Evolutionary conservation across 306 rosid species (phyloP).

Genomic region (Gleditsia sinensis): DNA sequence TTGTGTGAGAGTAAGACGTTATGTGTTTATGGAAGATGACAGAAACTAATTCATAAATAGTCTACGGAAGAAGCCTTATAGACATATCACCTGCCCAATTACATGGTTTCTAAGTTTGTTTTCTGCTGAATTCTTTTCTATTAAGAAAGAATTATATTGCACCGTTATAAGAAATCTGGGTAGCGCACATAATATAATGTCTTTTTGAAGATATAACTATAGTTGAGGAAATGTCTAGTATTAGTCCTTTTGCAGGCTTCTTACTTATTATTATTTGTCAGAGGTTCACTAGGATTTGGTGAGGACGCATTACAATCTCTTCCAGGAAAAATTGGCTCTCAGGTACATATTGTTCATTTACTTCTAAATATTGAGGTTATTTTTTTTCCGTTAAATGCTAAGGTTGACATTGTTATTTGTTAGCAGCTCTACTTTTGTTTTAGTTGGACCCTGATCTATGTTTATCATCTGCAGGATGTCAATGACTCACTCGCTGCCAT

Average conservation of each 20-base stretch:
- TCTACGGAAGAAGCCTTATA: too few relatives aligned
- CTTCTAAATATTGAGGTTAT: constrained; percentile 23
- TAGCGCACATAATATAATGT: constrained; percentile 4
- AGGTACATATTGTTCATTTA: constrained; percentile 54
- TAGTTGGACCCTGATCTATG: constrained; percentile 22
- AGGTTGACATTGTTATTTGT: constrained; percentile 22
- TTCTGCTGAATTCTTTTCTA: not conserved
- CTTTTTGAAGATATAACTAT: constrained; percentile 16
- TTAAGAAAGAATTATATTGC: constrained; percentile 7
- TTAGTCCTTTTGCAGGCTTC: constrained; percentile 21
- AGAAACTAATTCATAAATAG: not conserved
- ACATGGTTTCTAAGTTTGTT: constrained; percentile 15
- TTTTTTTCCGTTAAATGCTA: too few relatives aligned
- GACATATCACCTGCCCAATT: not conserved
- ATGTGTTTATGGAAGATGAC: not conserved
- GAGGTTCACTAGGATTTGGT: constrained; percentile 97
- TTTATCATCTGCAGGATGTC: constrained; percentile 68
- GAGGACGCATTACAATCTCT: constrained; percentile 97
- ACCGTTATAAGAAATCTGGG: constrained; percentile 1
- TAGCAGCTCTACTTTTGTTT: constrained; percentile 5
- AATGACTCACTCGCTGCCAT: constrained; percentile 80
- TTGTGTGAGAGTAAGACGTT: not conserved
- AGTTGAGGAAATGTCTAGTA: constrained; percentile 26
- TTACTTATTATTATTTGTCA: constrained; percentile 46
- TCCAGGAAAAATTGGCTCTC: constrained; percentile 84